Percentiles rank a stretch among this genome's conserved stretches.
phyloP scores from a whole-genome alignment of 768 basidiomycete genomes.

The Trametes maxima region DNA sequence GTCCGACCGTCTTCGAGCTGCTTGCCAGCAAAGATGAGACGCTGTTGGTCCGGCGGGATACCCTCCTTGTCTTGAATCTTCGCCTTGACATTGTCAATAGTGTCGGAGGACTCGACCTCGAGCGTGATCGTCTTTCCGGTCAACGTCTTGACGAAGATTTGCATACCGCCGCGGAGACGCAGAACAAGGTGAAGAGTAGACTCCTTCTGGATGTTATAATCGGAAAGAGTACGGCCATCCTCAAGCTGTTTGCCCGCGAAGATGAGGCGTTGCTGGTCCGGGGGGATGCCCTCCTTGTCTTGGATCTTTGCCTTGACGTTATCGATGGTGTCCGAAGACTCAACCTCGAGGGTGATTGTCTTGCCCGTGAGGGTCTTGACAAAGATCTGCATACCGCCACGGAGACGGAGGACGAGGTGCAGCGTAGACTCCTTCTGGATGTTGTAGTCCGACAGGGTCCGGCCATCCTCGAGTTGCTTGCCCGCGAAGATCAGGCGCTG shows the following conservation, averaged over 20 bases:
- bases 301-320: slow-evolving; percentile 85
- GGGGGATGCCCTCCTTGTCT: slow-evolving; percentile 85
- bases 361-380: slow-evolving; percentile 89
- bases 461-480: slow-evolving; percentile 83
- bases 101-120: slow-evolving; percentile 85
- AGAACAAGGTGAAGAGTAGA: slow-evolving; percentile 89
- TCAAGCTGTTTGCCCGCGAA: slow-evolving; percentile 96
- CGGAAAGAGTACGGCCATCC: slow-evolving; percentile 87
- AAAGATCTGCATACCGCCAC: slow-evolving; percentile 76
- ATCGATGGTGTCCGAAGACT: slow-evolving; percentile 76
- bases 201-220: slow-evolving; percentile 96
- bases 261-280: slow-evolving; percentile 94
- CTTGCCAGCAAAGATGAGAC: slow-evolving; percentile 91
- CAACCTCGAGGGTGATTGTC: slow-evolving; percentile 89
- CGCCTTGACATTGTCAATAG: slow-evolving; percentile 85
- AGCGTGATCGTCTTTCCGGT: slow-evolving; percentile 94
- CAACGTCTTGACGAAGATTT: slow-evolving; percentile 80
- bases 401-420: slow-evolving; percentile 85
- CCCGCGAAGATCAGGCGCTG: slow-evolving; percentile 82
- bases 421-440: slow-evolving; percentile 99
- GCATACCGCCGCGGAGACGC: slow-evolving; percentile 91
- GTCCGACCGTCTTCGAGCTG: slow-evolving; percentile 92
- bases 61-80: slow-evolving; percentile 97
- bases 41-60: slow-evolving; percentile 86
- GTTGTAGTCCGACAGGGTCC: slow-evolving; percentile 87